Evolutionary conservation across 495 filamentous ascomycete genomes (phyloP).

Genomic region (Penicillium cataractarum): DNA sequence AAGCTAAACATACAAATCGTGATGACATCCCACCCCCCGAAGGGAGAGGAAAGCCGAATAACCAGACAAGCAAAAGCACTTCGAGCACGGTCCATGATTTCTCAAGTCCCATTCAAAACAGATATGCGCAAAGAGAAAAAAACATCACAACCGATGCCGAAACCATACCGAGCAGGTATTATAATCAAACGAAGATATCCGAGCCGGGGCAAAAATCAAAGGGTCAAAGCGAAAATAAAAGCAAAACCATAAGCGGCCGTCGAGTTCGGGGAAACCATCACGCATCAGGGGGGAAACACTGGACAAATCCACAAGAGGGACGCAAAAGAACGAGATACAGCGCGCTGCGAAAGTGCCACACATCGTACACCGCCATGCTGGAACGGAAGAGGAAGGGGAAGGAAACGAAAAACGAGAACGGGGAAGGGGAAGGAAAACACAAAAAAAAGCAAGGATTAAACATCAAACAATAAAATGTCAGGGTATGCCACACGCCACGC

Average conservation of each 20-base stretch:
- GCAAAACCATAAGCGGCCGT: constrained; percentile 15
- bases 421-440: not conserved
- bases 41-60: not conserved
- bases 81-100: constrained; percentile 4
- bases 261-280: constrained; percentile 17
- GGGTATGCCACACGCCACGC: constrained; percentile 58
- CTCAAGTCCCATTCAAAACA: not conserved
- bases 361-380: constrained; percentile 42
- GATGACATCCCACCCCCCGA: constrained; percentile 14
- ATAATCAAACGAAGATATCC: not conserved
- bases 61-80: constrained; percentile 5
- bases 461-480: constrained; percentile 31
- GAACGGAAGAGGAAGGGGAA: constrained; percentile 8
- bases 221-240: not conserved
- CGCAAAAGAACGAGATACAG: constrained; percentile 15
- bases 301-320: constrained; percentile 6
- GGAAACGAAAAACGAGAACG: not conserved
- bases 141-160: not conserved
- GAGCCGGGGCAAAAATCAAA: not conserved
- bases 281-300: constrained; percentile 20
- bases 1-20: constrained; percentile 33
- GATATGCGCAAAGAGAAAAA: not conserved
- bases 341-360: constrained; percentile 23
- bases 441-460: constrained; percentile 2
- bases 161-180: not conserved